These are phyloP conservation scores for Populus pruinosa DNA, from an alignment of 345 rosid genomes.

Conservation along the genomic window DNA sequence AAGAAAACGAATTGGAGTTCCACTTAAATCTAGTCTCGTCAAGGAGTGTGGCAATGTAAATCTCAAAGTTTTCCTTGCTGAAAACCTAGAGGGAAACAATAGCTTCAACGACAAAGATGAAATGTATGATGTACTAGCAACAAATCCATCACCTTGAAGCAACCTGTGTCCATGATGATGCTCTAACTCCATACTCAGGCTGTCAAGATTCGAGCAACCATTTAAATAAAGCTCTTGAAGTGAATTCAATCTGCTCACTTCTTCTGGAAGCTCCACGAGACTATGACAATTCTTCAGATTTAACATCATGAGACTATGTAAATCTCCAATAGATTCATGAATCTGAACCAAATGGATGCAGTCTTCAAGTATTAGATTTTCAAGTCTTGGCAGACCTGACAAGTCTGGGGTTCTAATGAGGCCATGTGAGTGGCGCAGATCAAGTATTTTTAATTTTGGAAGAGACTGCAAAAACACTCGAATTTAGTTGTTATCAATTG, in stretches of 20 bases:
- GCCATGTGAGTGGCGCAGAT: neutral
- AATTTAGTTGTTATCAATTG: neutral
- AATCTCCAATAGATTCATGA: neutral
- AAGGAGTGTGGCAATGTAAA: too few species aligned
- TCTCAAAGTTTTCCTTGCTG: too few species aligned
- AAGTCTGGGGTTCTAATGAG: slow-evolving; percentile 3
- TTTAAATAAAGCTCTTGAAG: neutral
- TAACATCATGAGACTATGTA: neutral
- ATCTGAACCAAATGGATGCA: neutral
- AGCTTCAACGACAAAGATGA: too few species aligned
- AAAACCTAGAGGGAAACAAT: too few species aligned
- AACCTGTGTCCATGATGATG: too few species aligned
- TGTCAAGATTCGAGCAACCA: neutral
- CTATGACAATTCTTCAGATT: neutral
- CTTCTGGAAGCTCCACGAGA: neutral
- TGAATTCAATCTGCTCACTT: neutral
- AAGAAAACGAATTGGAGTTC: too few species aligned
- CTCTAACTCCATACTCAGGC: neutral
- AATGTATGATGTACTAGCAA: too few species aligned
- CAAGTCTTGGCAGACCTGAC: neutral
- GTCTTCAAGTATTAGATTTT: neutral
- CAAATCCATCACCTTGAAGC: too few species aligned
- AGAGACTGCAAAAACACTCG: neutral
- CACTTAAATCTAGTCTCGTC: too few species aligned
- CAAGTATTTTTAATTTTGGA: neutral